Evolutionary conservation across 768 basidiomycete species (phyloP).

Genomic region (Strobilomyces dryophilus): DNA sequence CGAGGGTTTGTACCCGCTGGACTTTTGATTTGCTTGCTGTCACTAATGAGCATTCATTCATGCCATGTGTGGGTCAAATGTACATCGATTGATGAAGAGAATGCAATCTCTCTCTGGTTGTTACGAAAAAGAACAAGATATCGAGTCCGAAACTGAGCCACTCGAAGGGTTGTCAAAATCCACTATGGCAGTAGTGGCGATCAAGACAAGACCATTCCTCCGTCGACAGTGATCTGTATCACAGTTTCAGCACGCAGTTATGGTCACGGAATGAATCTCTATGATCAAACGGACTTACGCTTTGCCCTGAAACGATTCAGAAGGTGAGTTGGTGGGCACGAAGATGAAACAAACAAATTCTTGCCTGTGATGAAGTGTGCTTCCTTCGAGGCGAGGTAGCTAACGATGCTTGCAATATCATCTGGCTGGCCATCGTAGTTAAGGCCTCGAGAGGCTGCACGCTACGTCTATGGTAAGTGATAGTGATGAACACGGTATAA

Average conservation of each 20-base stretch:
- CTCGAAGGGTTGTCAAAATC: background rate
- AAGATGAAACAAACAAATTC: background rate
- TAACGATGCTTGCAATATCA: constrained; percentile 29
- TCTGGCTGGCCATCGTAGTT: background rate
- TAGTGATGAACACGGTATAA: background rate
- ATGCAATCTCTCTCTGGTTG: too few relatives aligned
- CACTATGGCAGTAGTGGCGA: background rate
- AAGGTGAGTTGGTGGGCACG: background rate
- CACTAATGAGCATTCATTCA: too few relatives aligned
- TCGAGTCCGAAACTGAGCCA: too few relatives aligned
- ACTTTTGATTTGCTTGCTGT: too few relatives aligned
- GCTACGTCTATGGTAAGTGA: background rate
- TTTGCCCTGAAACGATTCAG: constrained; percentile 1
- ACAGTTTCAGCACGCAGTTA: background rate
- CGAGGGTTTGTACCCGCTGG: too few relatives aligned
- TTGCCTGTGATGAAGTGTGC: constrained; percentile 19
- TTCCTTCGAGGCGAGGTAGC: constrained; percentile 30
- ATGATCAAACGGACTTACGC: constrained; percentile 1
- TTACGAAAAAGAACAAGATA: too few relatives aligned
- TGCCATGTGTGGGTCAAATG: too few relatives aligned
- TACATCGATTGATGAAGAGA: too few relatives aligned
- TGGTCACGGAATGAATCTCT: background rate
- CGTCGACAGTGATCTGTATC: constrained; percentile 5
- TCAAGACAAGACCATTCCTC: constrained; percentile 1
- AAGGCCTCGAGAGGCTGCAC: background rate